Conservation (phyloP, 2,329 filamentous ascomycete genomes). For the Fusarium brachygibbosum region DNA sequence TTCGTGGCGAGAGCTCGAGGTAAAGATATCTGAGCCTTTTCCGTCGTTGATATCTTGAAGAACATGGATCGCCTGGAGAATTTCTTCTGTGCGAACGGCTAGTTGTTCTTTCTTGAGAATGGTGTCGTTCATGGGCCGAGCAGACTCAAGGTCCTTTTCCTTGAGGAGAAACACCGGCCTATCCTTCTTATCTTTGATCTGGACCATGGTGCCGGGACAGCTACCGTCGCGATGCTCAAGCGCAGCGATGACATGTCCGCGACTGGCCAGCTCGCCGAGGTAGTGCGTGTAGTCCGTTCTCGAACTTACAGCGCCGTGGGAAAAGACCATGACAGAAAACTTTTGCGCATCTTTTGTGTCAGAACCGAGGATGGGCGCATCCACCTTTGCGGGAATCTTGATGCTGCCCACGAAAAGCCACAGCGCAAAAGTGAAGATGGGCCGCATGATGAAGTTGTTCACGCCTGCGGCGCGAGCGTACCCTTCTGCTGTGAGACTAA, state of each 20-base stretch:
- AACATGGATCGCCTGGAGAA: slow-evolving; percentile 60
- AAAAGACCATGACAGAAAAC: slow-evolving; percentile 64
- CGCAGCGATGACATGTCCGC: slow-evolving; percentile 63
- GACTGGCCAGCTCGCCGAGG: slow-evolving; percentile 64
- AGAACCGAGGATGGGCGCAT: slow-evolving; percentile 56
- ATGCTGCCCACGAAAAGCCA: slow-evolving; percentile 59
- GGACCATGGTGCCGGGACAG: slow-evolving; percentile 60
- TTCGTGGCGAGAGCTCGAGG: slow-evolving; percentile 62
- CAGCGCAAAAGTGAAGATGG: slow-evolving; percentile 59
- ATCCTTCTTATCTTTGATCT: slow-evolving; percentile 49
- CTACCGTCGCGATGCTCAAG: slow-evolving; percentile 67
- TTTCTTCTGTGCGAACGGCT: slow-evolving; percentile 64
- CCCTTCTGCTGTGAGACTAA: slow-evolving; percentile 60
- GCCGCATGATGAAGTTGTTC: slow-evolving; percentile 59
- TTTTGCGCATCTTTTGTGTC: slow-evolving; percentile 42
- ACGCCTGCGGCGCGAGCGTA: slow-evolving; percentile 62
- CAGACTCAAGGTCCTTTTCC: slow-evolving; percentile 52
- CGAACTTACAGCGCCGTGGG: slow-evolving; percentile 65
- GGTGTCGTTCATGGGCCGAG: slow-evolving; percentile 53
- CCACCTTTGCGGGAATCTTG: slow-evolving; percentile 63
- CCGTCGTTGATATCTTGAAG: slow-evolving; percentile 58
- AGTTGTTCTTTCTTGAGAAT: slow-evolving; percentile 63
- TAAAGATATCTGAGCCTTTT: slow-evolving; percentile 52
- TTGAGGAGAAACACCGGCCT: slow-evolving; percentile 54
- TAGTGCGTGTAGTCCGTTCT: slow-evolving; percentile 67